Base-by-base conservation (phyloP, 768 basidiomycete species). In the Solioccasus polychromus region DNA sequence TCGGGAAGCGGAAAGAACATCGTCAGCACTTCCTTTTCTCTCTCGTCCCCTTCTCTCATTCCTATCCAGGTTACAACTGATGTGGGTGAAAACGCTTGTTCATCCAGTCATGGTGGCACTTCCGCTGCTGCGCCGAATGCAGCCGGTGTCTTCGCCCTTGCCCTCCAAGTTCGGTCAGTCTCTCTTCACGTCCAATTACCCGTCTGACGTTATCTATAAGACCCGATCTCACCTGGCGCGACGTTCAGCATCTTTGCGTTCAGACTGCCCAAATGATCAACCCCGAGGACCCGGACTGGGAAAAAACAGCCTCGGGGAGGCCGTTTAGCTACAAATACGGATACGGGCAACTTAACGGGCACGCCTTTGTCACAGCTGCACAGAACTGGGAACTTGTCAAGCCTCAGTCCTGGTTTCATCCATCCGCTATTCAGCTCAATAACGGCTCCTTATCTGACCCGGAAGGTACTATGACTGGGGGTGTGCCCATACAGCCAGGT, bases 81-180 rank as follows among this genome's bases (percentile, higher is more conserved):
- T 61, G 84, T 87, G 36, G 94, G 94, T 8, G 77, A 87, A 62
- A 79, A 87, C 52, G 72, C 78, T 39, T 99, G 96, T 64, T 78
- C 93, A 2, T 74, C 72, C 31, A 76, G 71, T 0, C 96, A 99
- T 59, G 96, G 96, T 19, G 96, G 96, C 14, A 99, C 96, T 2
- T 97, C 95, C 14, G 96, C 96, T 19, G 96, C 96, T 5, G 96
- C 96, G 7, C 96, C 96, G 7, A 90, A 98, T 53, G 96, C 92
- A 20, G 93, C 85, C 12, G 96, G 92, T 22, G 89, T 97, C 30
- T 85, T 95, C 60, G 89, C 93, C 18, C 78, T 99, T 10, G 92
- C 92, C 6, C 72, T 99, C 14, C 76, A 92, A 69, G 89, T 80
- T 47, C 79, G 94, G 92, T 92, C 57, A 45, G 77, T 61, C 35